Evolutionary conservation across 139 green algal genomes (phyloP).

Genomic region (Picochlorum sp.): DNA sequence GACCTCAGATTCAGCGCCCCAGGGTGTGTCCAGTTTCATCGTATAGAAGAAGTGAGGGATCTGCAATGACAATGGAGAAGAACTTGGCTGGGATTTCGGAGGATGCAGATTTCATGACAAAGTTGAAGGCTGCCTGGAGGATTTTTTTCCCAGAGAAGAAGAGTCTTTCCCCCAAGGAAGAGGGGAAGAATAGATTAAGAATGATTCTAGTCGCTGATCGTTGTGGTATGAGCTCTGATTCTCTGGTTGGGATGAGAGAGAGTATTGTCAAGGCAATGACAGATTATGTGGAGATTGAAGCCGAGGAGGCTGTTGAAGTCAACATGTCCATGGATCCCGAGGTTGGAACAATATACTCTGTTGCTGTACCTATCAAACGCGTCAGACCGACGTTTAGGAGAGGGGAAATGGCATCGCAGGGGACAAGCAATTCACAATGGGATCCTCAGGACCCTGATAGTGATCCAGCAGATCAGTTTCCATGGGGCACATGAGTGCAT

Average conservation of each 20-base stretch:
- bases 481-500: conserved; percentile 55
- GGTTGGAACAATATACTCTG: conserved; percentile 81
- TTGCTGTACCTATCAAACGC: conserved; percentile 74
- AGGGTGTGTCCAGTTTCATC: neutral
- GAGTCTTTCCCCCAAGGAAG: conserved; percentile 34
- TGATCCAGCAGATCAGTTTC: conserved; percentile 63
- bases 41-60: neutral
- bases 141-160: conserved; percentile 46
- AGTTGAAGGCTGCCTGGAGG: conserved; percentile 36
- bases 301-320: conserved; percentile 67
- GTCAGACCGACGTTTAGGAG: conserved; percentile 54
- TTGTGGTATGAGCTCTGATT: conserved; percentile 69
- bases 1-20: no score
- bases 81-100: neutral
- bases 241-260: conserved; percentile 64
- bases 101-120: conserved; percentile 23
- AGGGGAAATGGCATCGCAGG: conserved; percentile 6
- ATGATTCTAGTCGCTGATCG: conserved; percentile 77
- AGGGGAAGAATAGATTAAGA: conserved; percentile 52
- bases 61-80: neutral
- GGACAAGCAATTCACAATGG: neutral
- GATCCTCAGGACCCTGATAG: conserved; percentile 37
- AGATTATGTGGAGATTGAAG: conserved; percentile 81
- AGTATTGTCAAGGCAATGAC: conserved; percentile 64
- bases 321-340: conserved; percentile 65